Evolutionary conservation across 768 basidiomycete genomes (phyloP), one percentile per base, ranked within the genome.

Genomic region (Pulveroboletus sp.): DNA sequence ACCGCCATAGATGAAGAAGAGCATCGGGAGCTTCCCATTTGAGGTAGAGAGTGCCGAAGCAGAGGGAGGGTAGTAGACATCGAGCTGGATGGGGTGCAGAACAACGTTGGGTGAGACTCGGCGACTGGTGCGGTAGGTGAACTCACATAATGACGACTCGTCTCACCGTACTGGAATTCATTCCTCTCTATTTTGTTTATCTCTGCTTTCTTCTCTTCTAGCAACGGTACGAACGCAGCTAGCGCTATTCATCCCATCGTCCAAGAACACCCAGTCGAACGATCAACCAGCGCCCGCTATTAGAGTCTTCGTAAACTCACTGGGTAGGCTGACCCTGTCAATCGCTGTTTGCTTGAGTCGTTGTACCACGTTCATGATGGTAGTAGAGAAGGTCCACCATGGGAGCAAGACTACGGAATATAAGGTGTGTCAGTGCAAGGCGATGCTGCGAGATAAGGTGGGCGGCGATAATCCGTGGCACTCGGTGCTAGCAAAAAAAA

Each of bases 1-100:
- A 2, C 85, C 85, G 1, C 85, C 85, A 53, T 88, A 86, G 37
- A 80, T 52, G 65, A 78, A 86, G 63, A 86, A 77, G 24, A 86
- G 66, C 18, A 86, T 69, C 0, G 81, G 80, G 0, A 74, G 67
- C 46, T 64, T 68, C 21, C 58, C 58, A 17, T 50, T 47, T 11
- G 57, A 18, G 3, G 59, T 66, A 6, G 61, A 57, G 6, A 63
- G 55, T n/a, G 56, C 51, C 10, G 59, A 50, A 6, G 61, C 43
- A 3, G 68, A 33, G 2, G 69, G 54, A 0, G 81, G 84, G 57
- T 82, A 86, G 61, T 86, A 88, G 0, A 86, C 70, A 56, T 86
- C 85, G 30, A 86, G 74, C 83, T 87, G 53, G 43, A 10, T 27
- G 11, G 9, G 9, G 18, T 9, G 4, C 28, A 32, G 38, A 47